Percentiles rank a stretch among this genome's conserved stretches.
These are phyloP conservation scores for Rubroshorea leprosula DNA, from an alignment of 345 rosid genomes.

Conservation along the genomic window DNA sequence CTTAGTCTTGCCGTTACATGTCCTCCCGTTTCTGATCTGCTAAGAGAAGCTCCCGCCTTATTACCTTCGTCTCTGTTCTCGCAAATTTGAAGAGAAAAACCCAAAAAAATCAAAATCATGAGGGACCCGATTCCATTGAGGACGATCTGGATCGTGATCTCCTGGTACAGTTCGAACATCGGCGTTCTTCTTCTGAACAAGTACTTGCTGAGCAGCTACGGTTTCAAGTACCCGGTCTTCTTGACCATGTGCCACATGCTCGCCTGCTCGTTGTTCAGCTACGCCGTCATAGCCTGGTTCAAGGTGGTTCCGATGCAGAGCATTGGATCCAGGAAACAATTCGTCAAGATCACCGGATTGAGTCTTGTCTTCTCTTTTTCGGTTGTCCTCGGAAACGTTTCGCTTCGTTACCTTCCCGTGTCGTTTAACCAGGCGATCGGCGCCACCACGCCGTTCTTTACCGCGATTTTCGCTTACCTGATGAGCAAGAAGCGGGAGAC, in stretches of 20 bases:
- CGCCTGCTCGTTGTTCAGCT: conserved; percentile 61
- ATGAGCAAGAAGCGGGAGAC: conserved; percentile 53
- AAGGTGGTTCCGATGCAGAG: conserved; percentile 69
- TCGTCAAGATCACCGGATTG: conserved; percentile 48
- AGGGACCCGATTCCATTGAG: conserved; percentile 14
- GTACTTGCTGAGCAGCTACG: conserved; percentile 57
- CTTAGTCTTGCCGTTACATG: neutral
- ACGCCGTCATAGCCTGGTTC: conserved; percentile 50
- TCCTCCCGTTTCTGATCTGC: neutral
- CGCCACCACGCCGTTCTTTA: conserved; percentile 67
- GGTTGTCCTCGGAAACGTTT: conserved; percentile 59
- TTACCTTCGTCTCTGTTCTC: neutral
- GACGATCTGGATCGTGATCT: conserved; percentile 48
- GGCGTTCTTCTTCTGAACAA: conserved; percentile 23
- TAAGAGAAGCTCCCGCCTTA: neutral
- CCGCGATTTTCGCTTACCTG: conserved; percentile 57
- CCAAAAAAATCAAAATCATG: neutral
- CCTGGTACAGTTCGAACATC: conserved; percentile 62
- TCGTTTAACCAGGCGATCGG: conserved; percentile 73
- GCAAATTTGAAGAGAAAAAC: neutral
- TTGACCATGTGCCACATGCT: conserved; percentile 78
- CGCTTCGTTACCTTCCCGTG: conserved; percentile 56
- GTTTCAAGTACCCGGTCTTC: conserved; percentile 72
- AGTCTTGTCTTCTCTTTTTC: conserved; percentile 61
- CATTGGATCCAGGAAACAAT: conserved; percentile 45